Percentiles rank a stretch among this genome's conserved stretches.
phyloP scores from a whole-genome alignment of 2,329 filamentous ascomycete species.

The Apiospora pterosperma region DNA sequence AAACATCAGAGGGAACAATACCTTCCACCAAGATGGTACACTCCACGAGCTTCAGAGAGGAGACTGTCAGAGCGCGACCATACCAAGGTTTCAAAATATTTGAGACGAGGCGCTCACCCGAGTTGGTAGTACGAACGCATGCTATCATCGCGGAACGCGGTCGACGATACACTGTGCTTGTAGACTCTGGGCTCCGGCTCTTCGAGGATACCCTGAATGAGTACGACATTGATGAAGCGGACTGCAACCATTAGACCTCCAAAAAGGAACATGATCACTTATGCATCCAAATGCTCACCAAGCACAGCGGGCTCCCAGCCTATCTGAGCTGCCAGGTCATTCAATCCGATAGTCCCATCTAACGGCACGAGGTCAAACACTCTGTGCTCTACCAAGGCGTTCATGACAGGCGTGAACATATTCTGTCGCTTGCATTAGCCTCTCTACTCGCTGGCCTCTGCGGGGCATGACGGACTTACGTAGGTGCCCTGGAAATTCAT shows the following conservation, averaged over 20 bases:
- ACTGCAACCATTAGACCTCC: background rate
- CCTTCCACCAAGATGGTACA: conserved; percentile 5
- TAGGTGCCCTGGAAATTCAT: background rate
- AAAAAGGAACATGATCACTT: background rate
- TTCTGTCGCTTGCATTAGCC: background rate
- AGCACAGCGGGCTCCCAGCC: conserved; percentile 3
- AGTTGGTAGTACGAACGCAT: conserved; percentile 2
- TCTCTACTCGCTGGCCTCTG: background rate
- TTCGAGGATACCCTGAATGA: conserved; percentile 5
- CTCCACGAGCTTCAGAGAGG: background rate
- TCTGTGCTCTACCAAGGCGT: conserved; percentile 4
- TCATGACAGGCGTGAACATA: background rate
- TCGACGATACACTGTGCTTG: conserved; percentile 2
- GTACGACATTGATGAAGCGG: conserved; percentile 5
- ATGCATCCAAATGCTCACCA: background rate
- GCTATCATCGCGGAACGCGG: background rate
- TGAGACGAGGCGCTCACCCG: background rate
- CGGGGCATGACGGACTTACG: background rate
- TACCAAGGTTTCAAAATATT: background rate
- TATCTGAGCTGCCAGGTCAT: conserved; percentile 1
- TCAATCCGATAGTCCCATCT: background rate
- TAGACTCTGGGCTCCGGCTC: conserved; percentile 5
- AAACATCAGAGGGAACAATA: no score
- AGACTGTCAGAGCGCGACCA: background rate
- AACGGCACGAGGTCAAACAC: conserved; percentile 6